phyloP scores from a whole-genome alignment of 2,329 filamentous ascomycete genomes.

The Immersiporthe knoxdaviesiana region DNA sequence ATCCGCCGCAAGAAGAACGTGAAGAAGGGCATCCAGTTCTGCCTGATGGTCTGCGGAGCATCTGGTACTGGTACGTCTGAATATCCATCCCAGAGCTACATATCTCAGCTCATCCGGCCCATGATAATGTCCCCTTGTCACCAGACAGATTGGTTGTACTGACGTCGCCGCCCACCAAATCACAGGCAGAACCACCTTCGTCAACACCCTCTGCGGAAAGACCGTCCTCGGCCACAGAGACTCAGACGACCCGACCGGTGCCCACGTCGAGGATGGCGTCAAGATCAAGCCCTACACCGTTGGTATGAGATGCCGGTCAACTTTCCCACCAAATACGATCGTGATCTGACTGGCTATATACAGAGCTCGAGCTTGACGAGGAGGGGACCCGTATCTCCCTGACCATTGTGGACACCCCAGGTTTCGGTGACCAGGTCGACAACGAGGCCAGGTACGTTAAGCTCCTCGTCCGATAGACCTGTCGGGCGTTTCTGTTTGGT shows the following conservation, averaged over 20 bases:
- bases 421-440: conserved; percentile 98
- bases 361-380: conserved; percentile 96
- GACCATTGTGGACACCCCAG: conserved; percentile 97
- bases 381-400: conserved; percentile 97
- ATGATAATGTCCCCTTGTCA: conserved; percentile 17
- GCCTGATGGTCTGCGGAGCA: conserved; percentile 99
- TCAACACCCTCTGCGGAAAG: conserved; percentile 98
- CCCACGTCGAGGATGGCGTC: conserved; percentile 93
- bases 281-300: conserved; percentile 99
- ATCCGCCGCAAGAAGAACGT: conserved; percentile 99
- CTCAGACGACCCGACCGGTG: conserved; percentile 83
- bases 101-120: conserved; percentile 9
- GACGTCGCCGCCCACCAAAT: conserved; percentile 24
- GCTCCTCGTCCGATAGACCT: background rate
- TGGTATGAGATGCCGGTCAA: conserved; percentile 61
- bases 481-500: background rate
- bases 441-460: conserved; percentile 90
- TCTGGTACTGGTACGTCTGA: conserved; percentile 85
- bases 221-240: conserved; percentile 90
- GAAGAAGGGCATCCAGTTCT: conserved; percentile 99
- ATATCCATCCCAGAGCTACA: conserved; percentile 25
- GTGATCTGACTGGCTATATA: conserved; percentile 32
- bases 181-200: conserved; percentile 93
- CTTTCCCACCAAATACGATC: conserved; percentile 29
- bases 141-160: conserved; percentile 29